These are phyloP conservation scores for Dactylorhiza incarnata DNA, from an alignment of 106 monocot genomes.

Conservation along the genomic window DNA sequence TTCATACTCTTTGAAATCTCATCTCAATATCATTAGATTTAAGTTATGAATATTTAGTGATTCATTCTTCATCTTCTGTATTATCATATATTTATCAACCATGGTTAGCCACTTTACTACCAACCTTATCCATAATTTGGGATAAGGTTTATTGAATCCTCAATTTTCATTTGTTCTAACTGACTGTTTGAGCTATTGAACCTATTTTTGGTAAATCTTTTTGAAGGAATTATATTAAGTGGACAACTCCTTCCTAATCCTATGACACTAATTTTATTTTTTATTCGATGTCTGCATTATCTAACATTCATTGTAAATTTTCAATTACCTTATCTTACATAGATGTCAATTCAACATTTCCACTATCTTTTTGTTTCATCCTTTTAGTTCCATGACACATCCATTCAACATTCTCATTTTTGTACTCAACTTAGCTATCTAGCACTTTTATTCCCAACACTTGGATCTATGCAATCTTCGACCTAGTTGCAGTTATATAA, in stretches of 20 bases:
- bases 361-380: not conserved
- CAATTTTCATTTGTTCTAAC: not conserved
- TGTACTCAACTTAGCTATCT: not conserved
- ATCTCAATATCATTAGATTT: not conserved
- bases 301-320: not conserved
- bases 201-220: not conserved
- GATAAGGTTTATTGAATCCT: not conserved
- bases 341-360: not conserved
- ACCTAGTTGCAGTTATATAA: not conserved
- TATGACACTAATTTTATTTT: not conserved
- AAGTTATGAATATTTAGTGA: not conserved
- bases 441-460: not conserved
- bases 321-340: constrained; percentile 1
- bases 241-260: not conserved
- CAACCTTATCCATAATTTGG: not conserved
- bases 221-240: not conserved
- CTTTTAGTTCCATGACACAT: not conserved
- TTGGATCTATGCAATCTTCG: not conserved
- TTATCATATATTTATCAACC: not conserved
- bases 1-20: not conserved
- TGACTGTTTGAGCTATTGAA: not conserved
- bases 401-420: not conserved
- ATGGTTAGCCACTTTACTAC: not conserved
- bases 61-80: not conserved
- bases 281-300: not conserved